Percentiles rank a stretch among this genome's conserved stretches.
Evolutionary conservation across 805 yeast genomes (phyloP).

Genomic region (Teunomyces pallodes): DNA sequence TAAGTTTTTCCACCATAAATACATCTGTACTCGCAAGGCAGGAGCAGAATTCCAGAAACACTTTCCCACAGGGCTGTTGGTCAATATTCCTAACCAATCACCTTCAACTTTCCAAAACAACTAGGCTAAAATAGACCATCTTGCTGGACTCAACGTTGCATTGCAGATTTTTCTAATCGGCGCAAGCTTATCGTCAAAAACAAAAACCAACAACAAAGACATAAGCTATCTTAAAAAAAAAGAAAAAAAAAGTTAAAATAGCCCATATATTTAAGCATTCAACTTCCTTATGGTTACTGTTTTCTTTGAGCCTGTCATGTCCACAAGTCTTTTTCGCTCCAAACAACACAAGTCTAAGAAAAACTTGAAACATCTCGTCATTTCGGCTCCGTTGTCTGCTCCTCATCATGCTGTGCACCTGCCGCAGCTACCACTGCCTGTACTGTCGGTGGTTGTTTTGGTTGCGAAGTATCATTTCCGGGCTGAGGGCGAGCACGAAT

Average conservation of each 20-base stretch:
- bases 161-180: neutral
- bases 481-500: constrained; percentile 26
- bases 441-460: constrained; percentile 23
- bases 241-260: neutral
- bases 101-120: too few relatives aligned
- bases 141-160: neutral
- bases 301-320: constrained; percentile 12
- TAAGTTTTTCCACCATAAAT: neutral
- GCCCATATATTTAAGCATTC: neutral
- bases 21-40: neutral
- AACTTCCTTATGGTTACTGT: neutral
- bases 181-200: constrained; percentile 2
- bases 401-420: constrained; percentile 2
- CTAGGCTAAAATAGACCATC: neutral
- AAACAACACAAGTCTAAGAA: constrained; percentile 18
- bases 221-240: neutral
- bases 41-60: neutral
- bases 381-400: constrained; percentile 22
- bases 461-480: constrained; percentile 30
- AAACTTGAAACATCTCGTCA: constrained; percentile 24
- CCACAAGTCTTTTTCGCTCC: constrained; percentile 22
- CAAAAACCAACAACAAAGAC: neutral
- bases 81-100: neutral
- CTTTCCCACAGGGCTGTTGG: neutral
- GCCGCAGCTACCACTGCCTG: constrained; percentile 11